Evolutionary conservation across 345 rosid genomes (phyloP).

Genomic region (Salix viminalis): DNA sequence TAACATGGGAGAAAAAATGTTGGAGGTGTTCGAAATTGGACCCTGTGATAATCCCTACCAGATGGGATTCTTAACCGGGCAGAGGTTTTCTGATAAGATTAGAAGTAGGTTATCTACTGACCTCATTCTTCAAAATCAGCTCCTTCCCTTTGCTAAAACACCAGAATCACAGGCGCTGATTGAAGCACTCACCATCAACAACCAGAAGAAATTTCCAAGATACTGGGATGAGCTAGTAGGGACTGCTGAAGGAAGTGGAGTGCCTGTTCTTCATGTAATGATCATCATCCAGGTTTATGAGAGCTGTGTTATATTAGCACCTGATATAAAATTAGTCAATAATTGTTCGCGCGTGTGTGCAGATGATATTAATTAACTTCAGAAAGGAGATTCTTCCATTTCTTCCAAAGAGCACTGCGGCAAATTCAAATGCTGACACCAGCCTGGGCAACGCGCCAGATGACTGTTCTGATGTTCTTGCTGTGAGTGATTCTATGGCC

Average conservation of each 20-base stretch:
- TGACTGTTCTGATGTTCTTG: constrained; percentile 52
- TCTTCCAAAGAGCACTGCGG: constrained; percentile 27
- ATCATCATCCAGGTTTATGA: neutral
- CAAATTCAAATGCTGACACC: neutral
- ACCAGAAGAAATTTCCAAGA: constrained; percentile 37
- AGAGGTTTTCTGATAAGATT: constrained; percentile 39
- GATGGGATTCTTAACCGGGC: constrained; percentile 49
- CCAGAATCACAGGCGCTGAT: constrained; percentile 26
- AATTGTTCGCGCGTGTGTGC: constrained; percentile 10
- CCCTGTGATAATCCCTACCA: constrained; percentile 41
- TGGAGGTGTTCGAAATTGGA: constrained; percentile 53
- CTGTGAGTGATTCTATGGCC: constrained; percentile 43
- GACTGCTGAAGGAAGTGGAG: constrained; percentile 52
- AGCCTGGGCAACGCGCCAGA: constrained; percentile 6
- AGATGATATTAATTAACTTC: constrained; percentile 54
- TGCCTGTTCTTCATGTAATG: constrained; percentile 46
- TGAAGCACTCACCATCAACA: constrained; percentile 33
- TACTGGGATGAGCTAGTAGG: constrained; percentile 61
- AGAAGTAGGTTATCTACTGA: constrained; percentile 44
- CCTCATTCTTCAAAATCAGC: constrained; percentile 49
- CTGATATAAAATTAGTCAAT: neutral
- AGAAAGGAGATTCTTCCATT: constrained; percentile 65
- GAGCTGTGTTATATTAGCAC: neutral
- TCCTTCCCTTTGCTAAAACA: constrained; percentile 42
- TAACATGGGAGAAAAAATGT: constrained; percentile 12